These are phyloP conservation scores for Cryptosporidium tyzzeri DNA, from an alignment of 169 alveolate genomes.

Conservation along the genomic window DNA sequence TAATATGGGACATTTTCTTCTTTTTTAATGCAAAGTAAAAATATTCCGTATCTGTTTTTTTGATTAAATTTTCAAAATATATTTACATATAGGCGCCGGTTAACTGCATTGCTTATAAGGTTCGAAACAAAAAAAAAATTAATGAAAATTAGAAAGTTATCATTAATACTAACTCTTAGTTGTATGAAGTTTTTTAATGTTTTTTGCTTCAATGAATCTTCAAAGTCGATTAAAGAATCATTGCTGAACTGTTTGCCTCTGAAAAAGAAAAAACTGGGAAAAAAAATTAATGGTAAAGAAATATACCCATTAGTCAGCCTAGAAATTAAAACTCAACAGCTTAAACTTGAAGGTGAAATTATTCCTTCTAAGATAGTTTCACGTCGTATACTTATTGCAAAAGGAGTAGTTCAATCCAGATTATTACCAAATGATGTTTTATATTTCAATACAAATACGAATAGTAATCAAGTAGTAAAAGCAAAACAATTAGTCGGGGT, in stretches of 20 bases:
- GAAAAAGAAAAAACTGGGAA: neutral
- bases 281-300: neutral
- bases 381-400: conserved; percentile 32
- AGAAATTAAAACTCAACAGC: conserved; percentile 37
- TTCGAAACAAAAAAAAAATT: neutral
- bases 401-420: conserved; percentile 44
- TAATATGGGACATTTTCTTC: no score
- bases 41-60: neutral
- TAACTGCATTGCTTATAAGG: neutral
- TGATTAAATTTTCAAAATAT: neutral
- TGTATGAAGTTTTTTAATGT: neutral
- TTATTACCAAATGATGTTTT: conserved; percentile 6
- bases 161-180: neutral
- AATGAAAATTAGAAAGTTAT: neutral
- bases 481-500: conserved; percentile 13
- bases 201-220: neutral
- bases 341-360: conserved; percentile 46
- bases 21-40: neutral
- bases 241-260: neutral
- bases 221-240: neutral
- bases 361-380: conserved; percentile 1
- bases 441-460: conserved; percentile 16
- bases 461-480: neutral
- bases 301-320: conserved; percentile 44
- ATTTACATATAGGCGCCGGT: neutral